Conservation (phyloP, 1,284 basidiomycete species). For the Ganoderma multipileum region DNA sequence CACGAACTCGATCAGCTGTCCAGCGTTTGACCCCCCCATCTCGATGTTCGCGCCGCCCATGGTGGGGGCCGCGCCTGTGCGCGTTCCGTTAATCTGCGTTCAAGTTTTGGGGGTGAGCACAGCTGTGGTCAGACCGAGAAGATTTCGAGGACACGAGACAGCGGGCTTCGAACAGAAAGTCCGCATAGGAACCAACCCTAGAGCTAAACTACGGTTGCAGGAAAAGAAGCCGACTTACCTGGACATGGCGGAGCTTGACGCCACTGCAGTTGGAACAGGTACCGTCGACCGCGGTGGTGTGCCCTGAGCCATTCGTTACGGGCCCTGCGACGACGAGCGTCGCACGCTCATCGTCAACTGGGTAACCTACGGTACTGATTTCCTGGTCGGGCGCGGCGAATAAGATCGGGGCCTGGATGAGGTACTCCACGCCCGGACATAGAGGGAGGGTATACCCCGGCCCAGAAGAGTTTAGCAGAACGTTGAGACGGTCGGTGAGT, state of each 20-base stretch:
- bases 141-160: not conserved
- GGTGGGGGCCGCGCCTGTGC: constrained; percentile 55
- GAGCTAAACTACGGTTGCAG: not conserved
- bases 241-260: constrained; percentile 71
- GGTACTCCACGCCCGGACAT: constrained; percentile 68
- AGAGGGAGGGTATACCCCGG: constrained; percentile 68
- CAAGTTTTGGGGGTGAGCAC: constrained; percentile 2
- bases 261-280: constrained; percentile 63
- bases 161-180: constrained; percentile 1
- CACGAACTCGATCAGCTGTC: constrained; percentile 76
- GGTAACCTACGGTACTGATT: constrained; percentile 80
- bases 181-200: not conserved
- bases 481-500: constrained; percentile 74
- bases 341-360: constrained; percentile 61
- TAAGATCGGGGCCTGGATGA: constrained; percentile 66
- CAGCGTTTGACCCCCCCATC: constrained; percentile 73
- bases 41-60: constrained; percentile 79
- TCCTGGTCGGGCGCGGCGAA: constrained; percentile 76
- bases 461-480: constrained; percentile 68
- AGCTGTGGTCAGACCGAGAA: constrained; percentile 5
- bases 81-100: constrained; percentile 69
- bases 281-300: constrained; percentile 76
- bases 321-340: constrained; percentile 64
- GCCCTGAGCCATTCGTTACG: constrained; percentile 59
- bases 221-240: constrained; percentile 49